phyloP scores from a whole-genome alignment of 2,329 filamentous ascomycete genomes.

The Aspergillus tamarii region DNA sequence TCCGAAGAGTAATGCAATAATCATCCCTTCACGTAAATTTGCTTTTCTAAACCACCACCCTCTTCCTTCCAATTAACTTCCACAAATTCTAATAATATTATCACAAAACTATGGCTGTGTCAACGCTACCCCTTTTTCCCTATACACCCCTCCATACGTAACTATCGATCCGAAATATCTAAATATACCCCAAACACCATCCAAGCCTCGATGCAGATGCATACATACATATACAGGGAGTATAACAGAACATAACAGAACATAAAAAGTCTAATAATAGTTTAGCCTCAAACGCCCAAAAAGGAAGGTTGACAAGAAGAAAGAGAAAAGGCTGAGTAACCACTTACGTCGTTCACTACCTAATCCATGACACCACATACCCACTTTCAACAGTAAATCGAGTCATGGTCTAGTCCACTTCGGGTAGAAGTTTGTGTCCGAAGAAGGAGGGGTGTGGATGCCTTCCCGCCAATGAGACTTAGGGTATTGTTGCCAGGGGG shows the following conservation, averaged over 20 bases:
- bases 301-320: background rate
- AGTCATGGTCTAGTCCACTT: background rate
- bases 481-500: background rate
- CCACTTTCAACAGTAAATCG: background rate
- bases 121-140: too few relatives aligned
- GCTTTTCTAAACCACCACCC: background rate
- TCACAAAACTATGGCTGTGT: too few relatives aligned
- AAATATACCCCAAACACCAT: too few relatives aligned
- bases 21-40: background rate
- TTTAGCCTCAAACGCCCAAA: background rate
- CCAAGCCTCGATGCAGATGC: too few relatives aligned
- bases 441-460: background rate
- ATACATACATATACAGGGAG: too few relatives aligned
- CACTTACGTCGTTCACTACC: background rate
- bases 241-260: too few relatives aligned
- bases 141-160: too few relatives aligned
- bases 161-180: too few relatives aligned
- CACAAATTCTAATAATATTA: too few relatives aligned
- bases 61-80: background rate
- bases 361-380: conserved; percentile 2
- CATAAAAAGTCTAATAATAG: background rate
- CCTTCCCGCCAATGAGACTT: background rate
- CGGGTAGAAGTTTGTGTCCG: background rate
- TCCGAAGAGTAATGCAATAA: background rate
- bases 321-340: background rate